These are phyloP conservation scores for Solanum neorickii DNA, from an alignment of 257 asterid genomes.

Conservation along the genomic window DNA sequence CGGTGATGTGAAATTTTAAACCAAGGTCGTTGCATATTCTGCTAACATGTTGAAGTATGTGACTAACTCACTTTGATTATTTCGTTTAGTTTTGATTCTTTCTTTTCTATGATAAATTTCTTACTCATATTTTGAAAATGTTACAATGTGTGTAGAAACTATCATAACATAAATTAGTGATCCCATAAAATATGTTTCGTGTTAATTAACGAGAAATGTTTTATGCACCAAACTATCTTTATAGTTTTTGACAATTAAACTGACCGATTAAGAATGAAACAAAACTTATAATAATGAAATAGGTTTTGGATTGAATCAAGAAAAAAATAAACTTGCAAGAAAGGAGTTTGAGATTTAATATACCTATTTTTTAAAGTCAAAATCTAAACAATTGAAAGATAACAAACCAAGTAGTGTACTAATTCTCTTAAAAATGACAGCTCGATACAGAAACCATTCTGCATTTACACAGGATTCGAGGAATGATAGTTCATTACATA, in stretches of 20 bases:
- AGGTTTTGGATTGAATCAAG: neutral
- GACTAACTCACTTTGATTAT: neutral
- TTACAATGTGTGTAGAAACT: neutral
- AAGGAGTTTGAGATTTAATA: neutral
- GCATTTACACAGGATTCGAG: neutral
- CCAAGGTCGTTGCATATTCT: neutral
- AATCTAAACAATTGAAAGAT: neutral
- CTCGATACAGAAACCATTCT: neutral
- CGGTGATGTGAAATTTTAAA: neutral
- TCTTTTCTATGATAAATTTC: neutral
- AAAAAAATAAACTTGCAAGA: neutral
- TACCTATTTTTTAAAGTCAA: neutral
- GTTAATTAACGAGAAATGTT: neutral
- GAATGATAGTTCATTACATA: neutral
- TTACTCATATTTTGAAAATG: neutral
- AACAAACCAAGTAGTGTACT: neutral
- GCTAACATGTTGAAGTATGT: neutral
- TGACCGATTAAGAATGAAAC: neutral
- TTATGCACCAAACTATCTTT: neutral
- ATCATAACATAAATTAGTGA: neutral
- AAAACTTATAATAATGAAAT: neutral
- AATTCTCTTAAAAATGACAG: neutral
- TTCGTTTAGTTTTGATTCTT: neutral
- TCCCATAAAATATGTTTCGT: neutral
- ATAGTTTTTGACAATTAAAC: neutral